A percentile compares a stretch with the other conserved stretches of the same genome.
Evolutionary conservation across 1,284 basidiomycete genomes (phyloP).

Genomic region (Moniliella sp.): DNA sequence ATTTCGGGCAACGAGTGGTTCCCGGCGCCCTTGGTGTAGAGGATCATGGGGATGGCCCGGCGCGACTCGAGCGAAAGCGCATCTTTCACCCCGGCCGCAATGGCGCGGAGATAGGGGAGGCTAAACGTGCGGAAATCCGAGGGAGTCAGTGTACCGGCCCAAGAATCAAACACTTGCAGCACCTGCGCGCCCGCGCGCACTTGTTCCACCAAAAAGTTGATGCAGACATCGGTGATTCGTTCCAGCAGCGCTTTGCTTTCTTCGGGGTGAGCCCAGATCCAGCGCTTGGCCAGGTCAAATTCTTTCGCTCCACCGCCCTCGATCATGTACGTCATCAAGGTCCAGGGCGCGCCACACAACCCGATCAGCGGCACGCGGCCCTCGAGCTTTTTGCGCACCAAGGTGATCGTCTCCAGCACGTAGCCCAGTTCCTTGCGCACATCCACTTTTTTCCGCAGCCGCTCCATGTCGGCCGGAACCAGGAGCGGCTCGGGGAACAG

Average conservation of each 20-base stretch:
- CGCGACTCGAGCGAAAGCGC: conserved; percentile 17
- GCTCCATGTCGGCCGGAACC: conserved; percentile 19
- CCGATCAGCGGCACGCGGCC: conserved; percentile 32
- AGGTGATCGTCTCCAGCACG: conserved; percentile 25
- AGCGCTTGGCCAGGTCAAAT: conserved; percentile 30
- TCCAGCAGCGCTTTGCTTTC: conserved; percentile 25
- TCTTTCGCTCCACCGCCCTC: conserved; percentile 29
- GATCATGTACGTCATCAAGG: conserved; percentile 34
- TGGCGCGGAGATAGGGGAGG: conserved; percentile 25
- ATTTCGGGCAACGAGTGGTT: conserved; percentile 28
- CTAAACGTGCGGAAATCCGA: conserved; percentile 27
- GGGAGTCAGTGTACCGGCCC: conserved; percentile 33
- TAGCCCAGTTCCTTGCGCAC: conserved; percentile 32
- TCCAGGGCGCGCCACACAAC: conserved; percentile 32
- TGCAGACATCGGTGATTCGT: conserved; percentile 25
- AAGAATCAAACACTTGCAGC: conserved; percentile 32
- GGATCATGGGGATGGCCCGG: conserved; percentile 23
- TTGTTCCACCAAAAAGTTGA: conserved; percentile 29
- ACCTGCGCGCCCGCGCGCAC: conserved; percentile 28
- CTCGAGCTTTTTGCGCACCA: conserved; percentile 23
- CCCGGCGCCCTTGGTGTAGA: conserved; percentile 27
- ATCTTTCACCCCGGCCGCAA: conserved; percentile 23
- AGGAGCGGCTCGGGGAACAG: conserved; percentile 26
- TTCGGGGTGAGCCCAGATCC: conserved; percentile 29
- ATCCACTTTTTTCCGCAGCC: conserved; percentile 26